Percentiles rank a stretch among this genome's conserved stretches.
Evolutionary conservation across 139 green algal genomes (phyloP).

Genomic region (Haematococcus sp.): DNA sequence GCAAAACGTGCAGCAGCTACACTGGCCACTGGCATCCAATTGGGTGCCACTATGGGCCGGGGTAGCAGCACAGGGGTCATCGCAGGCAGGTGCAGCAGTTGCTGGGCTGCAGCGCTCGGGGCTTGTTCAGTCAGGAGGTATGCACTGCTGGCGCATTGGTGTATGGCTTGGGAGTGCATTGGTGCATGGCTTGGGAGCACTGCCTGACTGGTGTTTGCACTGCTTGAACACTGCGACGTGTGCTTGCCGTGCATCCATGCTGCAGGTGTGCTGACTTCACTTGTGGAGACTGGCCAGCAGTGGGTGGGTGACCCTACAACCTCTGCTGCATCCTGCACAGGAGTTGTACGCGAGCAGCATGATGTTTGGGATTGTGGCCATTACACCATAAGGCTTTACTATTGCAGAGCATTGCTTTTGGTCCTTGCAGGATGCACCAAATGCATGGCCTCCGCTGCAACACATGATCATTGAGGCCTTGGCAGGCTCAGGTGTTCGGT

Average conservation of each 20-base stretch:
- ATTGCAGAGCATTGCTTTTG: no score
- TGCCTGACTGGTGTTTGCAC: no score
- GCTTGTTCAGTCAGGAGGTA: conserved; percentile 22
- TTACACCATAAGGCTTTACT: no score
- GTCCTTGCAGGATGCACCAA: conserved; percentile 81
- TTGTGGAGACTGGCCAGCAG: conserved; percentile 74
- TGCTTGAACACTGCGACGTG: no score
- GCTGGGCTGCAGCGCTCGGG: conserved; percentile 35
- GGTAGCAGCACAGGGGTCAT: background rate
- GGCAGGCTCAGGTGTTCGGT: conserved; percentile 1
- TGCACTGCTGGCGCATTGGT: background rate
- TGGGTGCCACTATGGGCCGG: conserved; percentile 84
- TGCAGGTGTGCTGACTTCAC: conserved; percentile 68
- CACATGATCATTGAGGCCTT: conserved; percentile 65
- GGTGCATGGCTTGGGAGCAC: background rate
- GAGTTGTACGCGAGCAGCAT: no score
- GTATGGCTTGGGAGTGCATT: background rate
- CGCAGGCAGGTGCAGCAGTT: conserved; percentile 12
- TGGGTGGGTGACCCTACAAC: no score
- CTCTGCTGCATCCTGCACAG: no score
- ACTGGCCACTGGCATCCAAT: conserved; percentile 67
- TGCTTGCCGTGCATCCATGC: no score
- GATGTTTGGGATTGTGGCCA: no score
- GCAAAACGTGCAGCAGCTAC: conserved; percentile 1
- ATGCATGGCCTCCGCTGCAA: conserved; percentile 90